These are phyloP conservation scores for Schrenkiella parvula DNA, from an alignment of 345 rosid species.

Conservation along the genomic window DNA sequence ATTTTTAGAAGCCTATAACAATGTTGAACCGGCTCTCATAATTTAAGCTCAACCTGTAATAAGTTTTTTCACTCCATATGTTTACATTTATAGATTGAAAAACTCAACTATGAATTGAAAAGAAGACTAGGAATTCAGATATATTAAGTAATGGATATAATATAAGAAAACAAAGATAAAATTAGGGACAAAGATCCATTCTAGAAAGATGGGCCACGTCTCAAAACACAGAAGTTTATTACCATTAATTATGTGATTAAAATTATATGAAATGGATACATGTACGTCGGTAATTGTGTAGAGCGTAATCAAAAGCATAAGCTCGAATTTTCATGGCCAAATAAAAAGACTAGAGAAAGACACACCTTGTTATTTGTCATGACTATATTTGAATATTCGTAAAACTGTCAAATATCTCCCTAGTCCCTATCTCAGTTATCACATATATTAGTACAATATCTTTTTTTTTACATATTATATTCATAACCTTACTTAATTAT, in stretches of 20 bases:
- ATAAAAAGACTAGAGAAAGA: conserved; percentile 32
- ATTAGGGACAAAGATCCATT: conserved; percentile 29
- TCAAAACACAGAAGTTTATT: conserved; percentile 26
- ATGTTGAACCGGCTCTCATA: too few relatives aligned
- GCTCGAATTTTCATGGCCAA: conserved; percentile 29
- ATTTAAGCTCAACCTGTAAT: too few relatives aligned
- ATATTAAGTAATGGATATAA: background rate
- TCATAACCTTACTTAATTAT: background rate
- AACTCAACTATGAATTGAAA: background rate
- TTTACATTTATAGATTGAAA: background rate
- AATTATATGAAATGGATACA: conserved; percentile 16
- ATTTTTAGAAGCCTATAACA: too few relatives aligned
- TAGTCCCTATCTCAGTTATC: background rate
- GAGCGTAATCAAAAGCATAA: conserved; percentile 33
- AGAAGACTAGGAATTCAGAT: background rate
- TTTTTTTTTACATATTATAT: background rate
- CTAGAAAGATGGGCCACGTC: conserved; percentile 35
- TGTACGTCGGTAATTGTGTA: conserved; percentile 32
- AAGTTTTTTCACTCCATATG: too few relatives aligned
- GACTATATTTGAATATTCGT: conserved; percentile 8
- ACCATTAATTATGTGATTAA: conserved; percentile 17
- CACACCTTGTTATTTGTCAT: conserved; percentile 30
- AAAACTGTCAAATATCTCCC: conserved; percentile 15
- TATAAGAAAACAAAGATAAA: background rate
- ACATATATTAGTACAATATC: background rate